Evolutionary conservation across 148 eudicot genomes (phyloP), one percentile per base, ranked within the genome.

Genomic region (Camellia sinensis): DNA sequence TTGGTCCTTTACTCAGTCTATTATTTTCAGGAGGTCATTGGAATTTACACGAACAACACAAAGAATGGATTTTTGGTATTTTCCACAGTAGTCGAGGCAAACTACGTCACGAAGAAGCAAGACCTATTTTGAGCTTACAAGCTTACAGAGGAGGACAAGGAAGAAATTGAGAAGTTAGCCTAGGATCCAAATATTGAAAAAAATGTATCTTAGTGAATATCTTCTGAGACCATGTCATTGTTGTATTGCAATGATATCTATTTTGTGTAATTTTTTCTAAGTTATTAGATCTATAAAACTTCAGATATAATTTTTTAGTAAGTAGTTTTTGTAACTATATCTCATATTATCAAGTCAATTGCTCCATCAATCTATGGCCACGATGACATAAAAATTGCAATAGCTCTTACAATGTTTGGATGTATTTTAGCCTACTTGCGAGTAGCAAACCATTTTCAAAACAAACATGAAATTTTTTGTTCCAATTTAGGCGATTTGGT

Each of bases 361-460:
- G 98, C 99, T 46, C 99, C 99, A 64, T 96, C 98, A 74, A 93
- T 96, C 50, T 92, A 96, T 85, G 98, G 99, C 37, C 99, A 96
- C 61, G 98, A 96, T 85, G 99, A 92, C 76, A 93, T 96, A 76
- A 96, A 96, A 84, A 96, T 98, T 78, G 99, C 97, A 76, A 83
- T 96, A 78, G 93, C 98, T 63, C 97, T 96, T 76, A 98, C 99
- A 37, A 93, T 96, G 92, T 93, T 93, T 85, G 97, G 99, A n/a
- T n/a, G n/a, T n/a, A n/a, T n/a, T n/a, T n/a, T n/a, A n/a, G n/a
- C n/a, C n/a, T n/a, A n/a, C n/a, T n/a, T n/a, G n/a, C n/a, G n/a
- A n/a, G n/a, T n/a, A n/a, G n/a, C n/a, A n/a, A n/a, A n/a, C n/a
- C n/a, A n/a, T n/a, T n/a, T n/a, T n/a, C n/a, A n/a, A n/a, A n/a